Percentiles rank a stretch among this genome's conserved stretches.
Evolutionary conservation across 495 filamentous ascomycete species (phyloP).

Genomic region (Xylaria castorea): DNA sequence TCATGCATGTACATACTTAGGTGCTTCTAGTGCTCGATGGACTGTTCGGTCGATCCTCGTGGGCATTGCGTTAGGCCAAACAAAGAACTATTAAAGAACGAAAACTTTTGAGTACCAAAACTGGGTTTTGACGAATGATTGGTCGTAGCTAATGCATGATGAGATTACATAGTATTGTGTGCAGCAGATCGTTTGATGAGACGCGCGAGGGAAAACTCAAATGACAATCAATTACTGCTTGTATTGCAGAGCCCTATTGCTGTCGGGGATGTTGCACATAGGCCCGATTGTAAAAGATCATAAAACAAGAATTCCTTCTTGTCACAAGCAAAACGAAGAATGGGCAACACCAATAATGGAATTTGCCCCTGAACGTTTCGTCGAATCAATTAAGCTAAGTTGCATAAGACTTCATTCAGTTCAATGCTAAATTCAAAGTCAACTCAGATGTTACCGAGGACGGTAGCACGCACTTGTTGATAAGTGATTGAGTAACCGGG

Average conservation of each 20-base stretch:
- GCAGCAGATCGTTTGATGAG: not conserved
- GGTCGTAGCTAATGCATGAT: conserved; percentile 1
- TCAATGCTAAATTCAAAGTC: not conserved
- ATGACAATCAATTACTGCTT: not conserved
- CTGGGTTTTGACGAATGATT: not conserved
- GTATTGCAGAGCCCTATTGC: not conserved
- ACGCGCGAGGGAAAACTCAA: not conserved
- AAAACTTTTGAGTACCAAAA: not conserved
- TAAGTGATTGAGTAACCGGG: not conserved
- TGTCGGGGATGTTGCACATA: not conserved
- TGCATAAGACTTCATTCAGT: not conserved
- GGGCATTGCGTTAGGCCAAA: not conserved
- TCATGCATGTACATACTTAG: no score
- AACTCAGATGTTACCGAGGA: not conserved
- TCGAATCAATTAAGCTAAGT: not conserved
- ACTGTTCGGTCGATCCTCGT: not conserved
- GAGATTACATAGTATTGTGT: conserved; percentile 13
- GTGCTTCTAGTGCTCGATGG: not conserved
- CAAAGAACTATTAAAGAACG: not conserved
- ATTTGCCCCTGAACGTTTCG: no score
- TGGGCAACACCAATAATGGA: not conserved
- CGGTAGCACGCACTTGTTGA: not conserved
- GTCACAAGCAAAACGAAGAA: not conserved
- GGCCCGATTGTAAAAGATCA: not conserved
- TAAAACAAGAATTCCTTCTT: not conserved